Percentiles rank a stretch among this genome's conserved stretches.
Evolutionary conservation across 2,329 filamentous ascomycete species (phyloP).

Genomic region (Clonostachys byssicola): DNA sequence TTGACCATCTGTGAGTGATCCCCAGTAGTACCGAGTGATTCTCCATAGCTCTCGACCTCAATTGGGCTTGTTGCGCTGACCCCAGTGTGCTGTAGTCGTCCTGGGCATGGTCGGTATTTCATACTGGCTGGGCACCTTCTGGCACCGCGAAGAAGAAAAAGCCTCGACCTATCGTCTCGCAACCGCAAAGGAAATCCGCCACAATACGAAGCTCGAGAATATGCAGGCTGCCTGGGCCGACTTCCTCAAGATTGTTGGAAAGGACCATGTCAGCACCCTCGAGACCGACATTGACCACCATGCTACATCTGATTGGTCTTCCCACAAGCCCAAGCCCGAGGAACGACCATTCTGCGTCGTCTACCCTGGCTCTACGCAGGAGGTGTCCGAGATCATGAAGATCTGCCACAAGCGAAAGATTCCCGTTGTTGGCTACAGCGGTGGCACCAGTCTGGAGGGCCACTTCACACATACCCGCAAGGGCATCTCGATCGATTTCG

Average conservation of each 20-base stretch:
- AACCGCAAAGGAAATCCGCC: constrained; percentile 42
- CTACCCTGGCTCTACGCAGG: constrained; percentile 72
- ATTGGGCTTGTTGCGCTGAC: constrained; percentile 1
- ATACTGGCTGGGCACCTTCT: constrained; percentile 57
- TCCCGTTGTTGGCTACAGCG: constrained; percentile 82
- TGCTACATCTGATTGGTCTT: constrained; percentile 59
- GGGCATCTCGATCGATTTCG: constrained; percentile 83
- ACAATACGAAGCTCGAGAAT: constrained; percentile 57
- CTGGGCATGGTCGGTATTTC: constrained; percentile 44
- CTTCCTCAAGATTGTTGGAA: constrained; percentile 59
- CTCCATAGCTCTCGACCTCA: background rate
- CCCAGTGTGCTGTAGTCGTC: constrained; percentile 33
- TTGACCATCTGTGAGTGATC: constrained; percentile 47
- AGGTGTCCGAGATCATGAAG: constrained; percentile 86
- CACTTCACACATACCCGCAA: constrained; percentile 81
- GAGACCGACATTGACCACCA: constrained; percentile 52
- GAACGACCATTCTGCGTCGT: constrained; percentile 66
- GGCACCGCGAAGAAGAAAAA: constrained; percentile 43
- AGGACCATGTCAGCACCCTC: constrained; percentile 60
- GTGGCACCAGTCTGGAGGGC: constrained; percentile 85
- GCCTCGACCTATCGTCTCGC: constrained; percentile 50
- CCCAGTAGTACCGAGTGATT: background rate
- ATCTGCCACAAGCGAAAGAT: constrained; percentile 77
- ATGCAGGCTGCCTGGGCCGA: constrained; percentile 69
- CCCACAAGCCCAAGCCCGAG: constrained; percentile 42